Conservation (phyloP, 371 early-diverging fungal genomes). For the Gilbertella persicaria region DNA sequence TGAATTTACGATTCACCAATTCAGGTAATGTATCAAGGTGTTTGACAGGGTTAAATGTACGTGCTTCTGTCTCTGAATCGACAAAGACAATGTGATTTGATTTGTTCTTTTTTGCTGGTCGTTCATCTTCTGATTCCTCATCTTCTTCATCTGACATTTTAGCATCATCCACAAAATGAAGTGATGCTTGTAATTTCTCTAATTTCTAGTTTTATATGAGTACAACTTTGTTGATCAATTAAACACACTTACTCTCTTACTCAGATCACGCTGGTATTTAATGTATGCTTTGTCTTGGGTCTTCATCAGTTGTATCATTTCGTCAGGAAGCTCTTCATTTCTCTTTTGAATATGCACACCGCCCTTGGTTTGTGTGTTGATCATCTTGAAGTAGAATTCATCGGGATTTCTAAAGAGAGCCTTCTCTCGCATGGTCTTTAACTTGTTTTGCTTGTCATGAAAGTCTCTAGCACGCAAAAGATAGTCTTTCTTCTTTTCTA, state of each 20-base stretch:
- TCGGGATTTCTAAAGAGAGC: constrained; percentile 91
- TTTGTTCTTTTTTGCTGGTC: constrained; percentile 34
- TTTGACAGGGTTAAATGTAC: constrained; percentile 64
- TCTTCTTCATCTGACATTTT: constrained; percentile 35
- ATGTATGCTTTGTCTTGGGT: constrained; percentile 93
- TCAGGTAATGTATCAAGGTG: constrained; percentile 87
- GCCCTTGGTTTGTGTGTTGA: constrained; percentile 76
- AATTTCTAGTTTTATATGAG: constrained; percentile 56
- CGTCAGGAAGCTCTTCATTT: constrained; percentile 71
- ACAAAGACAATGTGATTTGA: constrained; percentile 90
- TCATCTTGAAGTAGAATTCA: constrained; percentile 98
- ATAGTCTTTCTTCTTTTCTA: constrained; percentile 98
- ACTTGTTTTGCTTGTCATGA: constrained; percentile 80
- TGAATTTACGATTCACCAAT: constrained; percentile 79
- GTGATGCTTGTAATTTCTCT: constrained; percentile 63
- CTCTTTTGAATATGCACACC: constrained; percentile 84
- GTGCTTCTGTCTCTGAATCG: constrained; percentile 76
- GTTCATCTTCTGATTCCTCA: constrained; percentile 42
- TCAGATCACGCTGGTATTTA: constrained; percentile 75
- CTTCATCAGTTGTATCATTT: constrained; percentile 82
- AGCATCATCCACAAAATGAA: constrained; percentile 66
- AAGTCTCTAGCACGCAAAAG: constrained; percentile 91
- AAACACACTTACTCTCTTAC: constrained; percentile 60
- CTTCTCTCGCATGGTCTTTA: constrained; percentile 84
- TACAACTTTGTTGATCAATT: neutral